Base-by-base conservation (phyloP, 1,284 basidiomycete genomes). In the Moesziomyces antarcticus region DNA sequence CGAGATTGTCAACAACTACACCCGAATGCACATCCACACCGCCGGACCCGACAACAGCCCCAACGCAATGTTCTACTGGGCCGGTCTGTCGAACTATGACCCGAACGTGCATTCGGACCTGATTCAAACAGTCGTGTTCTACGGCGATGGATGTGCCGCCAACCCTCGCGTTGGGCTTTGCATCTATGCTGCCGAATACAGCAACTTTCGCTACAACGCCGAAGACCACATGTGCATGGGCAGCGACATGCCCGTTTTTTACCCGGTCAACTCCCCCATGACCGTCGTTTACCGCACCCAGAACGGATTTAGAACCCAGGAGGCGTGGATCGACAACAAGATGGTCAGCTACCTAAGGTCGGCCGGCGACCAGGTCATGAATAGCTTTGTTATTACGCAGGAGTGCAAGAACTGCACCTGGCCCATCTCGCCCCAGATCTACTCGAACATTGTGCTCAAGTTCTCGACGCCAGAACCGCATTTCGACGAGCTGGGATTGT, bases 161-260 rank as follows among this genome's bases (percentile, higher is more conserved):
- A 40, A 73, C 30, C 64, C 64, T 8, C 47, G 52, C 7, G 54
- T 52, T 11, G 70, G 70, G 1, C 37, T 73, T 0, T 73, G 70
- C 44, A 21, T 73, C 27, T 73, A 67, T n/a, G 40, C 64, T 1
- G 70, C 70, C 16, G 56, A 73, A 24, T 73, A 62, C 47, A 52
- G 44, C 50, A 52, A 59, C 20, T 73, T 67, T n/a, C 53, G 70
- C 1, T 73, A 73, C 50, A 45, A 35, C 18, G 44, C 56, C 1
- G 48, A 46, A 16, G 60, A 62, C 30, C 71, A 73, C 45, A 73
- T 73, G 71, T 73, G 71, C 41, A 68, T 68, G 64, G 71, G 71
- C 6, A 54, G 50, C 30, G 60, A 69, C 40, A 60, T 73, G 60
- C 71, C 71, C 6, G 61, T 69, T 1, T 68, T 69, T 45, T 64